Percentiles rank a stretch among this genome's conserved stretches.
Evolutionary conservation across 176 grass and related monocot species (phyloP).

Genomic region (Oryza longistaminata): DNA sequence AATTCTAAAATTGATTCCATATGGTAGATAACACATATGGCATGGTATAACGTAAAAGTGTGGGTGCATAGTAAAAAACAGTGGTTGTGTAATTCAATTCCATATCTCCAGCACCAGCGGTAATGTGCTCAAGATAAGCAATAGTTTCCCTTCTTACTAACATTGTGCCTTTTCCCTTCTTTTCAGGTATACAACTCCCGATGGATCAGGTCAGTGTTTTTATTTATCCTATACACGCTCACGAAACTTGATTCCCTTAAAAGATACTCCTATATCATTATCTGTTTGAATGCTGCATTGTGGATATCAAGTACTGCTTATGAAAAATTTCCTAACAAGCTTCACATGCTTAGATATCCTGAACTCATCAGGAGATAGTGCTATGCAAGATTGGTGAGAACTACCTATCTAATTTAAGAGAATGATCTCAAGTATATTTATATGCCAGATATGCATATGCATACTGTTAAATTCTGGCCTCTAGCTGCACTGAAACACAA

Average conservation of each 20-base stretch:
- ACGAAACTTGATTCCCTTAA: background rate
- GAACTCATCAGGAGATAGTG: background rate
- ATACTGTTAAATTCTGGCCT: too few relatives aligned
- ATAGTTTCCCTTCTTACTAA: background rate
- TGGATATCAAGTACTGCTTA: background rate
- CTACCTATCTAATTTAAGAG: background rate
- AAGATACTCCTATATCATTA: background rate
- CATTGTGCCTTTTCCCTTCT: background rate
- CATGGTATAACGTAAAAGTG: background rate
- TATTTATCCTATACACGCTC: background rate
- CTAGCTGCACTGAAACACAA: too few relatives aligned
- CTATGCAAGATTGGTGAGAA: background rate
- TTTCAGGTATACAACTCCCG: slow-evolving; percentile 62
- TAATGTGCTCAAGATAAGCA: background rate
- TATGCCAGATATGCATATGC: too few relatives aligned
- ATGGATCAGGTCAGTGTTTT: slow-evolving; percentile 61
- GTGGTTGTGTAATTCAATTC: background rate
- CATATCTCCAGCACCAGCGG: background rate
- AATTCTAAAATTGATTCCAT: background rate
- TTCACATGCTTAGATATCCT: background rate
- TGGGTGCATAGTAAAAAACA: background rate
- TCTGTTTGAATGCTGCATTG: background rate
- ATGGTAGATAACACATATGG: background rate
- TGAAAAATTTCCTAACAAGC: background rate
- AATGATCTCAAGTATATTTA: too few relatives aligned